Evolutionary conservation across 257 asterid genomes (phyloP).

Genomic region (Plantago elongata): DNA sequence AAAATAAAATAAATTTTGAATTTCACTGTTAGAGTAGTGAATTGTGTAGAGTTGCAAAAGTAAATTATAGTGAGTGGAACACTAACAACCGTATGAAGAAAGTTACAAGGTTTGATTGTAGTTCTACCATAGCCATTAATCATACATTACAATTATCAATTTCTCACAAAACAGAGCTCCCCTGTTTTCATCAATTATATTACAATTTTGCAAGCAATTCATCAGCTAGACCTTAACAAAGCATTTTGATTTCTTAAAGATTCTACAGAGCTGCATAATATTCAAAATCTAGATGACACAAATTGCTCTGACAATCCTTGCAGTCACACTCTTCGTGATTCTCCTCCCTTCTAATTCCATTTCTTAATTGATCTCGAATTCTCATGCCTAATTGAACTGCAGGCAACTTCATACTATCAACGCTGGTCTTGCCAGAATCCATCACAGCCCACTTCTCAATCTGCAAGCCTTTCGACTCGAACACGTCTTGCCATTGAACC

Average conservation of each 20-base stretch:
- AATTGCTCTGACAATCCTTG: conserved; percentile 32
- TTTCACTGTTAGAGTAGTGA: too few relatives aligned
- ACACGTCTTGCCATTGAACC: conserved; percentile 43
- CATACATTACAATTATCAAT: too few relatives aligned
- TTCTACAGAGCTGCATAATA: conserved; percentile 37
- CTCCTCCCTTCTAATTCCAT: background rate
- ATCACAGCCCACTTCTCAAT: conserved; percentile 47
- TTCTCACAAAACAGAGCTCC: too few relatives aligned
- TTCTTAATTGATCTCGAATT: conserved; percentile 15
- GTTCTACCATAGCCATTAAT: too few relatives aligned
- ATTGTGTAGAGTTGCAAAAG: too few relatives aligned
- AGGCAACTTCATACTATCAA: conserved; percentile 43
- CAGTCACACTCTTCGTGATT: conserved; percentile 27
- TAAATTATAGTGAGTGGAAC: too few relatives aligned
- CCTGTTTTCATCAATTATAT: too few relatives aligned
- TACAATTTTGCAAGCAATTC: too few relatives aligned
- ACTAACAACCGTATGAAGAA: too few relatives aligned
- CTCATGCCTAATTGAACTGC: conserved; percentile 41
- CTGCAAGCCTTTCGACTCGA: conserved; percentile 30
- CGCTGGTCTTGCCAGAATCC: conserved; percentile 13
- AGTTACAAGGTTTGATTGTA: too few relatives aligned
- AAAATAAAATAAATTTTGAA: too few relatives aligned
- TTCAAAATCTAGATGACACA: conserved; percentile 38
- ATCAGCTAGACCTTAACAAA: too few relatives aligned
- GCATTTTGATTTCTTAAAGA: background rate